Percentiles rank a stretch among this genome's conserved stretches.
These are phyloP conservation scores for Flagelloscypha sp. DNA, from an alignment of 768 basidiomycete genomes.

Conservation along the genomic window DNA sequence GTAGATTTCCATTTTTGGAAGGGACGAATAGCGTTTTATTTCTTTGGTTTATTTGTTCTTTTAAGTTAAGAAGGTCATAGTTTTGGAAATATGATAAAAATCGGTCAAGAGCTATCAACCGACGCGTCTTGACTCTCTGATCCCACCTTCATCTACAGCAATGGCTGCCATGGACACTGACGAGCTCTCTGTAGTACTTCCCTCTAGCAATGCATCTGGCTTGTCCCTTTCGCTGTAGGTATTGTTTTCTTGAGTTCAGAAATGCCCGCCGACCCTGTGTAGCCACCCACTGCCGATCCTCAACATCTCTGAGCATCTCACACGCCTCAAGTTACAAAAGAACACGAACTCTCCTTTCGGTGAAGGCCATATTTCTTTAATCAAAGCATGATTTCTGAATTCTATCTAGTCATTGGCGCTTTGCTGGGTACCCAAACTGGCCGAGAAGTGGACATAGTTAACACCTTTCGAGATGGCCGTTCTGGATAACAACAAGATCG, in stretches of 20 bases:
- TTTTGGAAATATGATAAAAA: not conserved
- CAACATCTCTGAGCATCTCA: conserved; percentile 94
- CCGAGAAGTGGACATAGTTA: conserved; percentile 93
- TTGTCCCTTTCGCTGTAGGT: conserved; percentile 68
- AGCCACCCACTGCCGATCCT: conserved; percentile 96
- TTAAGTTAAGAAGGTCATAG: conserved; percentile 1
- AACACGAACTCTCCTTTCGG: conserved; percentile 56
- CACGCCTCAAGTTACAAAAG: conserved; percentile 71
- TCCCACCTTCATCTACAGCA: not conserved
- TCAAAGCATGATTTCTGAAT: conserved; percentile 2
- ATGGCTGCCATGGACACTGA: conserved; percentile 64
- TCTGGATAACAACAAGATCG: conserved; percentile 52
- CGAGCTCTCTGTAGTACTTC: conserved; percentile 65
- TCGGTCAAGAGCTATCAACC: conserved; percentile 1
- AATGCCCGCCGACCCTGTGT: conserved; percentile 18
- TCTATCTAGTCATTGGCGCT: conserved; percentile 72
- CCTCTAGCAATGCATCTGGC: conserved; percentile 64
- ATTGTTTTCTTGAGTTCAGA: not conserved
- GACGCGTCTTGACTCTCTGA: conserved; percentile 1
- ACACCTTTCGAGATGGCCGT: conserved; percentile 88
- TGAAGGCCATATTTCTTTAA: conserved; percentile 24
- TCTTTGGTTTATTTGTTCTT: conserved; percentile 1
- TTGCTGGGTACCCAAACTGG: conserved; percentile 91
- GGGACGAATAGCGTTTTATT: not conserved
- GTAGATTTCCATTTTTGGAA: not conserved